Percentiles rank a stretch among this genome's conserved stretches.
phyloP scores from a whole-genome alignment of 129 eudicot genomes.

The Flaveria trinervia region DNA sequence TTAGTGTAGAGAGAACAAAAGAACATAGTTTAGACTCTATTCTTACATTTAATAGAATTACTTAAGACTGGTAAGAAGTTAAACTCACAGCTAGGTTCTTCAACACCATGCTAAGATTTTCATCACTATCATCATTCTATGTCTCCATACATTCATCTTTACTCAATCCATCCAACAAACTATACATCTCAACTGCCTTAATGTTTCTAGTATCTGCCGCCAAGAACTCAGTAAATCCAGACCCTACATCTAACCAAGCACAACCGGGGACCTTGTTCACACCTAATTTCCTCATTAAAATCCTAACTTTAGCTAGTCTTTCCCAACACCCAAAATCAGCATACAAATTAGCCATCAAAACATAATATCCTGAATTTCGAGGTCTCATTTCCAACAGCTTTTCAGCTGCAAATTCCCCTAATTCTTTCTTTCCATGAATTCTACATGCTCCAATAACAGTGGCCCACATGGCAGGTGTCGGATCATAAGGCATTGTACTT shows the following conservation, averaged over 20 bases:
- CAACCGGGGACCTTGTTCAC: conserved; percentile 65
- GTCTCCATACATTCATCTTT: conserved; percentile 33
- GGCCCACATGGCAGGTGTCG: conserved; percentile 75
- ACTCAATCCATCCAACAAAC: conserved; percentile 49
- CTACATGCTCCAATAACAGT: conserved; percentile 65
- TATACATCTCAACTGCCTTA: conserved; percentile 46
- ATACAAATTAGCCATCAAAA: conserved; percentile 65
- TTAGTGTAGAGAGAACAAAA: background rate
- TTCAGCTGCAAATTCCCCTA: conserved; percentile 59
- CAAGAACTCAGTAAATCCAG: conserved; percentile 42
- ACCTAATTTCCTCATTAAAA: conserved; percentile 67
- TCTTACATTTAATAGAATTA: background rate
- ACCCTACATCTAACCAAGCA: conserved; percentile 65
- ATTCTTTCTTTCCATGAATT: conserved; percentile 43
- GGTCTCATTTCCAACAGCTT: conserved; percentile 60
- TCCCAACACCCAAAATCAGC: conserved; percentile 64
- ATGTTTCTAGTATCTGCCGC: conserved; percentile 48
- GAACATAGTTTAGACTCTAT: background rate
- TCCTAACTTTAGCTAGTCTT: conserved; percentile 49
- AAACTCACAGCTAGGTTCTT: conserved; percentile 1
- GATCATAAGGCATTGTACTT: conserved; percentile 50
- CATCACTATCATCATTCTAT: background rate
- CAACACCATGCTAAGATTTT: background rate
- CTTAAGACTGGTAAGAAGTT: background rate
- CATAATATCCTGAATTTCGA: conserved; percentile 58